phyloP scores from a whole-genome alignment of 2,329 filamentous ascomycete genomes.

The Zalaria sp. region DNA sequence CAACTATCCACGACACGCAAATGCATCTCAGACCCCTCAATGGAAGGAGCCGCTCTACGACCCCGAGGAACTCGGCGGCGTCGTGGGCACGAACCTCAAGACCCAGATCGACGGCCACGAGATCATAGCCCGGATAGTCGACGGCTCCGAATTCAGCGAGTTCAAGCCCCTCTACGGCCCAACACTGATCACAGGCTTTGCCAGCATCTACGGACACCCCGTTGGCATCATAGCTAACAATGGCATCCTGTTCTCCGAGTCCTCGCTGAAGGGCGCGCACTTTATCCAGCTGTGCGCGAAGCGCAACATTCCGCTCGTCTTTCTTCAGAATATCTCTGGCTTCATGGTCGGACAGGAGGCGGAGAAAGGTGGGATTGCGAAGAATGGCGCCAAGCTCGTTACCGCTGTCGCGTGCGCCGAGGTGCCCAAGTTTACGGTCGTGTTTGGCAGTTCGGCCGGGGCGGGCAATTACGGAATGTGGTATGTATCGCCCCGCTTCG shows the following conservation, averaged over 20 bases:
- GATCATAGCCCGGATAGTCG: slow-evolving; percentile 83
- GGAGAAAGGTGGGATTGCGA: slow-evolving; percentile 89
- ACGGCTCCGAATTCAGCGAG: slow-evolving; percentile 78
- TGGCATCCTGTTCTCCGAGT: slow-evolving; percentile 83
- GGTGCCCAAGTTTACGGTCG: slow-evolving; percentile 92
- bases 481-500: slow-evolving; percentile 23
- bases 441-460: slow-evolving; percentile 84
- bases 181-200: slow-evolving; percentile 86
- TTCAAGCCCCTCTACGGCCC: slow-evolving; percentile 88
- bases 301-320: slow-evolving; percentile 76
- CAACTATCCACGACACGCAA: slow-evolving; percentile 55
- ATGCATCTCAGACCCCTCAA: slow-evolving; percentile 19
- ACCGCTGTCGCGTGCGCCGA: slow-evolving; percentile 88
- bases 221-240: slow-evolving; percentile 95
- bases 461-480: slow-evolving; percentile 99
- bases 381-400: slow-evolving; percentile 94
- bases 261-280: slow-evolving; percentile 84
- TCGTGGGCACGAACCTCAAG: slow-evolving; percentile 80
- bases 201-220: slow-evolving; percentile 73
- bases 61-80: slow-evolving; percentile 66
- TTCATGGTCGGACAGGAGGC: slow-evolving; percentile 97
- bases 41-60: slow-evolving; percentile 70
- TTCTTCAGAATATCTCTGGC: slow-evolving; percentile 91
- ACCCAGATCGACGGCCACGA: slow-evolving; percentile 77
- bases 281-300: slow-evolving; percentile 93